These are phyloP conservation scores for Botrytis galanthina DNA, from an alignment of 2,329 filamentous ascomycete species.

Conservation along the genomic window DNA sequence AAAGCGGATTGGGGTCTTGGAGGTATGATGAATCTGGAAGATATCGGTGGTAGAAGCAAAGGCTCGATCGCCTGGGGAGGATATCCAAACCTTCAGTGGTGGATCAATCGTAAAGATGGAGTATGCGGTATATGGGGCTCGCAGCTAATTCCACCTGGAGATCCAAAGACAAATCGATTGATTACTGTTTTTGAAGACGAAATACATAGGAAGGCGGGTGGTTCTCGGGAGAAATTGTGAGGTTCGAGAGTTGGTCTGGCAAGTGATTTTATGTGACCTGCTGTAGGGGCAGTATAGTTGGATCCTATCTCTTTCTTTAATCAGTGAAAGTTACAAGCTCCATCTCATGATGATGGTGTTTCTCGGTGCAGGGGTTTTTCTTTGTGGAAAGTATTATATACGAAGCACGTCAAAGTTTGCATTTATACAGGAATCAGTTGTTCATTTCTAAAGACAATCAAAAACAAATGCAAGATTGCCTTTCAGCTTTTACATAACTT, in stretches of 20 bases:
- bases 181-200: slow-evolving; percentile 42
- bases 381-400: neutral
- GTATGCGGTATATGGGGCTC: slow-evolving; percentile 45
- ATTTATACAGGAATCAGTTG: neutral
- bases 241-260: too few relatives aligned
- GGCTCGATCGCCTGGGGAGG: slow-evolving; percentile 47
- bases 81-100: slow-evolving; percentile 48
- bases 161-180: slow-evolving; percentile 39
- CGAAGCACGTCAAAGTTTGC: neutral
- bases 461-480: neutral
- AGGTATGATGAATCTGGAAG: slow-evolving; percentile 44
- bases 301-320: neutral
- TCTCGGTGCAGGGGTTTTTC: neutral
- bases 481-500: neutral
- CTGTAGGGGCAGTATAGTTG: too few relatives aligned
- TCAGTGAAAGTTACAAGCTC: neutral
- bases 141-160: slow-evolving; percentile 45
- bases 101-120: slow-evolving; percentile 42
- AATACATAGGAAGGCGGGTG: slow-evolving; percentile 38
- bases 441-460: neutral
- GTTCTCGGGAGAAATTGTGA: slow-evolving; percentile 6
- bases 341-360: neutral
- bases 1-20: slow-evolving; percentile 43
- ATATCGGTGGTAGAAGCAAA: slow-evolving; percentile 41
- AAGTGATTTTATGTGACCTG: neutral